Percentiles rank a stretch among this genome's conserved stretches.
These are phyloP conservation scores for Mucor ambiguus DNA, from an alignment of 371 early-diverging fungal species.

Conservation along the genomic window DNA sequence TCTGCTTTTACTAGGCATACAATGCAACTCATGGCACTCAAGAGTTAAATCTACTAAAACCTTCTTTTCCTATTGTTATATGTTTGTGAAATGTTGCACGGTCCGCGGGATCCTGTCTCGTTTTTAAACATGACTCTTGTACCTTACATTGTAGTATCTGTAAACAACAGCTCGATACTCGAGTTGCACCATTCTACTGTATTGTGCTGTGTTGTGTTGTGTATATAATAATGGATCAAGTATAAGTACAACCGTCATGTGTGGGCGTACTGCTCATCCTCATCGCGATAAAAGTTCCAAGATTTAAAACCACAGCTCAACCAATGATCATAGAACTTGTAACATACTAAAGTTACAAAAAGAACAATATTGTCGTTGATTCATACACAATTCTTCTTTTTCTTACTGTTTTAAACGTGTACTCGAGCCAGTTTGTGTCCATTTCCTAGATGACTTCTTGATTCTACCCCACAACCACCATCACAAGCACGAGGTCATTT, in stretches of 20 bases:
- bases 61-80: slow-evolving; percentile 5
- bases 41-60: background rate
- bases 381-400: background rate
- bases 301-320: background rate
- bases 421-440: background rate
- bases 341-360: background rate
- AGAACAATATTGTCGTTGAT: background rate
- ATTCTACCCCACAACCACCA: background rate
- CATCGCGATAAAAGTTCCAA: background rate
- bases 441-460: background rate
- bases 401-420: background rate
- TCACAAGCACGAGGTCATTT: background rate
- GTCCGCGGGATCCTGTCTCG: background rate
- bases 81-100: slow-evolving; percentile 8
- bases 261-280: background rate
- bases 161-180: background rate
- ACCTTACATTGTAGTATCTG: background rate
- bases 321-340: background rate
- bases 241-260: background rate
- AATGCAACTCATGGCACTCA: background rate
- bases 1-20: background rate
- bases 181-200: background rate
- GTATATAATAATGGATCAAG: background rate
- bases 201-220: background rate
- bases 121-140: background rate